Evolutionary conservation across 257 asterid species (phyloP).

Genomic region (Solanum peruvianum): DNA sequence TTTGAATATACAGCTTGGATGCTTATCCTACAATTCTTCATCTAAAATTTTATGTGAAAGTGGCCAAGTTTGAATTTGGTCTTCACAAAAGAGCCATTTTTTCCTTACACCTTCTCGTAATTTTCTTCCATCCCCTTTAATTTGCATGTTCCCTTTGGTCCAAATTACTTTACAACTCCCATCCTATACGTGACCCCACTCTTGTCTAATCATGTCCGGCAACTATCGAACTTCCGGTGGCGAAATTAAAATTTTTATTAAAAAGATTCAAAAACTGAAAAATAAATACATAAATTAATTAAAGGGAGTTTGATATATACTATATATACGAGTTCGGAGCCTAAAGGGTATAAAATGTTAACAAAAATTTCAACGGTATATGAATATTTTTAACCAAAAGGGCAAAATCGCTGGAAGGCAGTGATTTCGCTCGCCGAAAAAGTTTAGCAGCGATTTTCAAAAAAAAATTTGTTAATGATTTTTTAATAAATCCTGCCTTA

Average conservation of each 20-base stretch:
- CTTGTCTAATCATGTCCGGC: not conserved
- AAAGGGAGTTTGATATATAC: not conserved
- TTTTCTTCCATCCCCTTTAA: not conserved
- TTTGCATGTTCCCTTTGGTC: not conserved
- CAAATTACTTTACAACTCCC: not conserved
- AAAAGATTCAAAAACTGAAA: fast-evolving
- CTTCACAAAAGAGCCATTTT: not conserved
- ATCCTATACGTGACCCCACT: not conserved
- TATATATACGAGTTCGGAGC: too few species aligned
- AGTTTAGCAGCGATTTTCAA: too few species aligned
- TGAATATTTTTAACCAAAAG: too few species aligned
- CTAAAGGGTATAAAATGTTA: too few species aligned
- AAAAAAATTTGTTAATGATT: too few species aligned
- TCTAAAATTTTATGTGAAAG: not conserved
- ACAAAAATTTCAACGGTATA: too few species aligned
- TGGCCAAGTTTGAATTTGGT: not conserved
- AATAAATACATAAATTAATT: too few species aligned
- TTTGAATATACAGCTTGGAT: not conserved
- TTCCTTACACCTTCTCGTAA: not conserved
- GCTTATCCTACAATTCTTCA: not conserved
- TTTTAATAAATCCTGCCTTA: too few species aligned
- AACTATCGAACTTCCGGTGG: not conserved
- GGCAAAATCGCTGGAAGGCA: too few species aligned
- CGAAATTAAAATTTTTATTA: too few species aligned
- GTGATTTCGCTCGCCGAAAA: too few species aligned